phyloP scores from a whole-genome alignment of 345 rosid genomes.

The Murraya koenigii region DNA sequence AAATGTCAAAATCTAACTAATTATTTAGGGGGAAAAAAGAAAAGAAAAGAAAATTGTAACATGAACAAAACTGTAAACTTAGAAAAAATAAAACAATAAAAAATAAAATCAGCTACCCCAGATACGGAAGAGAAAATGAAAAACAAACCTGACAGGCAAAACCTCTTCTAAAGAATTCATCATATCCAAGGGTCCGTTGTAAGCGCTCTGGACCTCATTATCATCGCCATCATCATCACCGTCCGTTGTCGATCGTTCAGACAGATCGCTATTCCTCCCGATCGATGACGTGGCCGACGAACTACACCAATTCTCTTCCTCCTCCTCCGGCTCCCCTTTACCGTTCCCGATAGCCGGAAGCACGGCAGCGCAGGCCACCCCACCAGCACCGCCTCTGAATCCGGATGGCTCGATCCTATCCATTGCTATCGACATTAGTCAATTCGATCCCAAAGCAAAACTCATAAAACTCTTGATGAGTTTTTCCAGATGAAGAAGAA shows the following conservation, averaged over 20 bases:
- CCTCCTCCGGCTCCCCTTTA: conserved; percentile 12
- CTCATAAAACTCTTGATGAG: neutral
- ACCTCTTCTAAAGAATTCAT: conserved; percentile 64
- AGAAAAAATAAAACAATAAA: neutral
- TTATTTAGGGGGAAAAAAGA: neutral
- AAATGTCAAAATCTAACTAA: too few species aligned
- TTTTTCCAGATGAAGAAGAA: neutral
- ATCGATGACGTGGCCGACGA: conserved; percentile 55
- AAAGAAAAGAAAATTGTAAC: neutral
- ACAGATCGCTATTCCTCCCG: conserved; percentile 54
- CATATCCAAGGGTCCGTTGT: conserved; percentile 46
- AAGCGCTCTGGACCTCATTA: conserved; percentile 60
- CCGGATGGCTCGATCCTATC: conserved; percentile 29
- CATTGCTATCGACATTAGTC: conserved; percentile 31
- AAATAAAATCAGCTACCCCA: neutral
- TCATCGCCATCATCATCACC: conserved; percentile 37
- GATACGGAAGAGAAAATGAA: neutral
- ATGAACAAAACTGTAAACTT: neutral
- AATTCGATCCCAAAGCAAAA: neutral
- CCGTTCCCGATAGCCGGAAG: neutral
- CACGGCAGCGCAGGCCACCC: conserved; percentile 1
- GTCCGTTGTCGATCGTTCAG: conserved; percentile 34
- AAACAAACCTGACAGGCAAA: conserved; percentile 54
- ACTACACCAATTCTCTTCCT: conserved; percentile 19
- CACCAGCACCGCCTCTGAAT: neutral